Base-by-base conservation (phyloP, 148 eudicot genomes). In the Arctostaphylos glauca region DNA sequence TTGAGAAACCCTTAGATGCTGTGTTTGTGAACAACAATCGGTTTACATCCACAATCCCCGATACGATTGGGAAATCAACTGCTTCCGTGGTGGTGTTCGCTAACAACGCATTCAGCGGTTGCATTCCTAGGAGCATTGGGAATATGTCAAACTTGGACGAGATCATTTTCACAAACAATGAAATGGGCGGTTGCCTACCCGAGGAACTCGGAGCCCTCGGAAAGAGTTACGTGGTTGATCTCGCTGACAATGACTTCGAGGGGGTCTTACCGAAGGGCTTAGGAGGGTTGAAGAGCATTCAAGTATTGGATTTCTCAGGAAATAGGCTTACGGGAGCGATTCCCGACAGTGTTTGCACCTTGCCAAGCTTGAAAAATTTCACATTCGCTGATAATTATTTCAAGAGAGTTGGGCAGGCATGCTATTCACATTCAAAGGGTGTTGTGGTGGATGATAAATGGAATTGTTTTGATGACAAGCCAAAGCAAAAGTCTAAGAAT, bases 381-480 rank as follows among this genome's bases (percentile, higher is more conserved):
- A 80, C 86, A 13, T 62, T 83, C 14, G 50, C 25, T 0, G 83
- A 80, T 41, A 86, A 86, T 73, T 86, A 54, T 15, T 76, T 86
- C 48, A 74, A 67, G 43, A 56, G 62, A 23, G 52, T 80, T 67
- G 86, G 68, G 0, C 23, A 74, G 23, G 58, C 74, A 9, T 86
- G 88, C 64, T 54, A 77, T 55, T 16, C 78, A 2, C 23, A 58
- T 0, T 23, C 50, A 0, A 82, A 82, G 4, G 55, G 2, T 9
- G 83, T 80, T 3, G 31, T 23, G 15, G 13, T 90, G 47, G 88
- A 84, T 4, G 85, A 84, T n/a, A 59, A 82, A 53, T 55, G 55
- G 14, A 94, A 94, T 79, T 94, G 98, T 44, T 74, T 94, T 3
- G 79, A 86, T 0, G 81, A 64, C 2, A 84, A 66, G 54, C 56